Evolutionary conservation across 139 green algal species (phyloP).

Genomic region (Pseudopediastrum boryanum): DNA sequence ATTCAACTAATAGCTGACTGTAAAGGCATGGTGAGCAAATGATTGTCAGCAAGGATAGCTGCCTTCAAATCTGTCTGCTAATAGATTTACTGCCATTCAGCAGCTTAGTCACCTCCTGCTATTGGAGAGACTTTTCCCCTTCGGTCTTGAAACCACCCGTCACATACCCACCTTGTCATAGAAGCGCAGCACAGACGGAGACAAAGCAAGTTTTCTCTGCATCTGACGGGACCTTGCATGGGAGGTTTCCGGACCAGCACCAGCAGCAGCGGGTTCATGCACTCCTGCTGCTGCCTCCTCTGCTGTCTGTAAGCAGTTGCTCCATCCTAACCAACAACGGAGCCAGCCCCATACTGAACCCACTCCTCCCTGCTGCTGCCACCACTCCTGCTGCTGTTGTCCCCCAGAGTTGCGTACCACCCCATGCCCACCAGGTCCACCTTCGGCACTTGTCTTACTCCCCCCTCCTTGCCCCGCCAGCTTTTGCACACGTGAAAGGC

Average conservation of each 20-base stretch:
- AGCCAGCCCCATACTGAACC: neutral
- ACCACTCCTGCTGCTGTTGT: neutral
- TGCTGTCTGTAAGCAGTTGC: neutral
- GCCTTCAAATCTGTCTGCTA: neutral
- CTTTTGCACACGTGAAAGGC: neutral
- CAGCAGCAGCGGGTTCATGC: neutral
- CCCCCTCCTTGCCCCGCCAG: neutral
- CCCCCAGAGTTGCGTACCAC: neutral
- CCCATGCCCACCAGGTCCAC: no score
- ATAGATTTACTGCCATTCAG: neutral
- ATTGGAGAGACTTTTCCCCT: neutral
- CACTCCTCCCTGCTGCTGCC: neutral
- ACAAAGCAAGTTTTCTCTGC: no score
- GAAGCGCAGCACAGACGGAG: conserved; percentile 12
- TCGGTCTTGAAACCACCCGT: neutral
- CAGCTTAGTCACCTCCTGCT: neutral
- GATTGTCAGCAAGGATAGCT: neutral
- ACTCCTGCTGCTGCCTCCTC: conserved; percentile 7
- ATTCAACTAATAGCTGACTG: neutral
- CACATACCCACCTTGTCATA: conserved; percentile 14
- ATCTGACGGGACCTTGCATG: no score
- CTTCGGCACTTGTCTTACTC: neutral
- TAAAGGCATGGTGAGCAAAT: neutral
- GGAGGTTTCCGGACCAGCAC: no score
- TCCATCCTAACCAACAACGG: neutral